These are phyloP conservation scores for Candolleomyces efflorescens DNA, from an alignment of 768 basidiomycete genomes.

Conservation along the genomic window DNA sequence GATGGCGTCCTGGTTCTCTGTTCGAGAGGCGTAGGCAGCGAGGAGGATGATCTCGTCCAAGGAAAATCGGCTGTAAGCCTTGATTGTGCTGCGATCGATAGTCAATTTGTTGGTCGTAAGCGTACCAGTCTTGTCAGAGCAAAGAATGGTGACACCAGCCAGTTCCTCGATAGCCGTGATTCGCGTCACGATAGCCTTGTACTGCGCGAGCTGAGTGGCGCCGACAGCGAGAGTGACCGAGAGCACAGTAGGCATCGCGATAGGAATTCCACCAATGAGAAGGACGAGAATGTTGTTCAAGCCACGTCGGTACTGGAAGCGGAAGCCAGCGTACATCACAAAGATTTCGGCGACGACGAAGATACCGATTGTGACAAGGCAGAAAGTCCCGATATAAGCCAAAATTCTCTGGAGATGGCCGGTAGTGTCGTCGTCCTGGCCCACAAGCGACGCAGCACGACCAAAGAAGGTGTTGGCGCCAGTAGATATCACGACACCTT, in stretches of 20 bases:
- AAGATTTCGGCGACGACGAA: slow-evolving; percentile 95
- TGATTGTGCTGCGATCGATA: slow-evolving; percentile 89
- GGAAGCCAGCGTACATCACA: slow-evolving; percentile 90
- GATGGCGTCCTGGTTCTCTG: slow-evolving; percentile 99
- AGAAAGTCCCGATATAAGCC: slow-evolving; percentile 97
- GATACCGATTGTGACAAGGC: slow-evolving; percentile 91
- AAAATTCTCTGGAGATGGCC: slow-evolving; percentile 99
- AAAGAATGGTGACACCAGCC: slow-evolving; percentile 96
- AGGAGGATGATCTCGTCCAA: slow-evolving; percentile 91
- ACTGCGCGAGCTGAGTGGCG: slow-evolving; percentile 97
- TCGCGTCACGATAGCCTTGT: slow-evolving; percentile 99
- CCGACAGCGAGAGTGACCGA: slow-evolving; percentile 99
- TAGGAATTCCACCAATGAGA: slow-evolving; percentile 99
- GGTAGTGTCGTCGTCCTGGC: slow-evolving; percentile 95
- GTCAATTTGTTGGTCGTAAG: slow-evolving; percentile 99
- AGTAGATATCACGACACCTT: slow-evolving; percentile 97
- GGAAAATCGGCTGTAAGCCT: slow-evolving; percentile 85
- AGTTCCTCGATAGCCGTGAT: slow-evolving; percentile 99
- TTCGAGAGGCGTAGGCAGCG: slow-evolving; percentile 94
- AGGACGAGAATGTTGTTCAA: slow-evolving; percentile 97
- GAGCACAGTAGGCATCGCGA: slow-evolving; percentile 98
- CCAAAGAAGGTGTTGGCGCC: slow-evolving; percentile 99
- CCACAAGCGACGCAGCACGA: slow-evolving; percentile 96
- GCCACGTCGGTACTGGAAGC: slow-evolving; percentile 87
- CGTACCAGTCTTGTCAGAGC: slow-evolving; percentile 98